These are phyloP conservation scores for Fraxinus nigra DNA, from an alignment of 305 asterid genomes.

Conservation along the genomic window DNA sequence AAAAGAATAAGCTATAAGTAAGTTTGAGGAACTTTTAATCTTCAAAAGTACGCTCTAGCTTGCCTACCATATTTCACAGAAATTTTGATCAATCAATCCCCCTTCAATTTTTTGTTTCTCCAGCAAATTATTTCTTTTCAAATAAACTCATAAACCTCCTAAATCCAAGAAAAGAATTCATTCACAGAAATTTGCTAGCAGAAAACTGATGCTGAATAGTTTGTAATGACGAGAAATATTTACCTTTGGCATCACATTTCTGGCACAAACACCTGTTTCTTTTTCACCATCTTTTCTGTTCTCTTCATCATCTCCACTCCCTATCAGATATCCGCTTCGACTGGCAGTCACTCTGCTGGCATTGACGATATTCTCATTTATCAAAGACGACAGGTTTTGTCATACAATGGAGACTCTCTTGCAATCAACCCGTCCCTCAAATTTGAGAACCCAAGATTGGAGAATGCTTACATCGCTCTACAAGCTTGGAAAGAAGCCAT, in stretches of 20 bases:
- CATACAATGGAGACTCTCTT: constrained; percentile 46
- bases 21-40: not conserved
- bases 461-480: constrained; percentile 59
- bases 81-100: not conserved
- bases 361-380: not conserved
- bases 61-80: constrained; percentile 11
- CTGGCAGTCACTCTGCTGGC: not conserved
- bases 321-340: not conserved
- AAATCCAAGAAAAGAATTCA: not conserved
- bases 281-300: constrained; percentile 24
- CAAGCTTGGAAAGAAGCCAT: constrained; percentile 62
- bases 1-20: not conserved
- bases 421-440: constrained; percentile 37
- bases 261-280: constrained; percentile 21
- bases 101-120: not conserved
- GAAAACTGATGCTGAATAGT: not conserved
- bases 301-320: constrained; percentile 23
- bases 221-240: constrained; percentile 5
- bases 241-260: constrained; percentile 4
- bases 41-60: not conserved
- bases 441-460: constrained; percentile 37
- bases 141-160: not conserved
- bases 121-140: not conserved
- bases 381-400: constrained; percentile 27
- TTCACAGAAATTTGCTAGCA: not conserved